A percentile compares a stretch with the other conserved stretches of the same genome.
phyloP scores from a whole-genome alignment of 2,329 filamentous ascomycete species.

The Blastomyces emzantsi region DNA sequence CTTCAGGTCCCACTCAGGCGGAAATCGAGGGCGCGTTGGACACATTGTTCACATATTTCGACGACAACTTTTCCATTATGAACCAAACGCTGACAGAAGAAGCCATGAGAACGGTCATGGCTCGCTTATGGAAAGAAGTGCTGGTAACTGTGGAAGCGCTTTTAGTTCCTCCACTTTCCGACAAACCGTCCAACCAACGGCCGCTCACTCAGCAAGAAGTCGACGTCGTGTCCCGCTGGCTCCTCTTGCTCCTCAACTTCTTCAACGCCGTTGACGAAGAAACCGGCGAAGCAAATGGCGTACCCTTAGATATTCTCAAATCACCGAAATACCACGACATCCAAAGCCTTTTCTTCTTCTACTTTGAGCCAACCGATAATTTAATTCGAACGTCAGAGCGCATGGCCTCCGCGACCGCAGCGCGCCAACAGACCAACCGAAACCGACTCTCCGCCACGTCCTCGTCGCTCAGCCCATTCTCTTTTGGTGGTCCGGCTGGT shows the following conservation, averaged over 20 bases:
- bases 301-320: constrained; percentile 84
- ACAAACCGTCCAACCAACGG: constrained; percentile 82
- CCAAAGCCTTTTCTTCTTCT: constrained; percentile 95
- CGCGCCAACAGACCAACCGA: constrained; percentile 59
- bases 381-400: constrained; percentile 91
- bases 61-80: constrained; percentile 99
- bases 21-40: constrained; percentile 75
- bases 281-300: constrained; percentile 72
- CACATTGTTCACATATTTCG: constrained; percentile 86
- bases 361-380: constrained; percentile 85
- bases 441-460: constrained; percentile 60
- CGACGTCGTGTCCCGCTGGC: constrained; percentile 92
- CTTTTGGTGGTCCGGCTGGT: constrained; percentile 33
- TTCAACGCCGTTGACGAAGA: constrained; percentile 89
- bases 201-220: constrained; percentile 79
- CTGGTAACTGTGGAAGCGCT: constrained; percentile 82
- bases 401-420: constrained; percentile 81
- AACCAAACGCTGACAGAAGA: constrained; percentile 89
- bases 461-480: constrained; percentile 26
- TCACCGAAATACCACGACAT: constrained; percentile 98
- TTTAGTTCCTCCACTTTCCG: constrained; percentile 85
- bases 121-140: constrained; percentile 94
- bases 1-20: constrained; percentile 53
- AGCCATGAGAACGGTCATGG: constrained; percentile 99
- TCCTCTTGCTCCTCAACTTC: constrained; percentile 82